Percentiles rank a stretch among this genome's conserved stretches.
Conservation (phyloP, 164 flowering plant genomes). For the Kalanchoe fedtschenkoi region DNA sequence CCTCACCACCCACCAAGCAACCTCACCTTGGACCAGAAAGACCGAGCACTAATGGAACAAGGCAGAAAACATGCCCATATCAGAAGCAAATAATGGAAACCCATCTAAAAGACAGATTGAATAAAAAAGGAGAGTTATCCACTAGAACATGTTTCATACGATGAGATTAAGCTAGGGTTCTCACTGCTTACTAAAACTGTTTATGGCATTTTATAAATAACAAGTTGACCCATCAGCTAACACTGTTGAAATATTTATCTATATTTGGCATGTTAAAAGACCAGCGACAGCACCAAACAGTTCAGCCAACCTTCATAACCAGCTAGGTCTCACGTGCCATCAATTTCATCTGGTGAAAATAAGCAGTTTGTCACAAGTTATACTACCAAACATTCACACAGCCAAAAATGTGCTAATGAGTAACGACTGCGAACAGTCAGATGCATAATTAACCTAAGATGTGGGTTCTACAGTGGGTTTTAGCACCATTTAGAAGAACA, state of each 20-base stretch:
- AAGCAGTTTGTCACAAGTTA: slow-evolving; percentile 32
- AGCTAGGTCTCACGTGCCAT: slow-evolving; percentile 68
- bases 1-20: not conserved
- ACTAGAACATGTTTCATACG: not conserved
- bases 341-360: slow-evolving; percentile 72
- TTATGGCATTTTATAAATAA: too few species aligned
- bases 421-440: too few species aligned
- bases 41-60: slow-evolving; percentile 48
- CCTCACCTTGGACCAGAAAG: slow-evolving; percentile 82
- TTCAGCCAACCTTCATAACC: slow-evolving; percentile 42
- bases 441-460: too few species aligned
- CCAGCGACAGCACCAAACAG: slow-evolving; percentile 14
- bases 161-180: not conserved
- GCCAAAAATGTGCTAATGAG: slow-evolving; percentile 13
- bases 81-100: slow-evolving; percentile 10
- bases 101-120: too few species aligned
- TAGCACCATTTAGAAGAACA: too few species aligned
- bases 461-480: too few species aligned
- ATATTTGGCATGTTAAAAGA: not conserved
- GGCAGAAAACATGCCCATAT: slow-evolving; percentile 12
- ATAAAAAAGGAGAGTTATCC: too few species aligned
- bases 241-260: not conserved
- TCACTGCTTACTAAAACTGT: too few species aligned
- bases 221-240: not conserved
- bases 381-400: slow-evolving; percentile 33